Percentiles rank a stretch among this genome's conserved stretches.
phyloP scores from a whole-genome alignment of 345 rosid species.

The Dipteronia dyeriana region DNA sequence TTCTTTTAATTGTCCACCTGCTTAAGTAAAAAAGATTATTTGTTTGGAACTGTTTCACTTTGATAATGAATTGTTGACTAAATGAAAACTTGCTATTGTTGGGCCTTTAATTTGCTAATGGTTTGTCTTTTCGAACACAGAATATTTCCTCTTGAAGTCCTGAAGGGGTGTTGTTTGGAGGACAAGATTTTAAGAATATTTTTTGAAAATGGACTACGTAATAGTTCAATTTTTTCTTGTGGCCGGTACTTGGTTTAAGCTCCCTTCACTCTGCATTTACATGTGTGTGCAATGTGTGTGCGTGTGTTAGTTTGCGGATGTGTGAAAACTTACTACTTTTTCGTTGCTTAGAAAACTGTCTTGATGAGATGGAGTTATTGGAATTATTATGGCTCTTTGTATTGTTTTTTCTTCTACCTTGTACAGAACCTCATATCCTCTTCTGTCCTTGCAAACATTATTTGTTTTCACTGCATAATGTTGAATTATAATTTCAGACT shows the following conservation, averaged over 20 bases:
- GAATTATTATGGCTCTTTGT: background rate
- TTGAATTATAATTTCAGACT: conserved; percentile 39
- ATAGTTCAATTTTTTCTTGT: background rate
- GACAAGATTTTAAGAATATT: background rate
- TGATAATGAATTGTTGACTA: background rate
- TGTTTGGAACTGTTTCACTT: background rate
- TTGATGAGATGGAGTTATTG: background rate
- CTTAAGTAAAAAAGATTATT: background rate
- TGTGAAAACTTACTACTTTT: background rate
- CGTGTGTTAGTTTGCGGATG: background rate
- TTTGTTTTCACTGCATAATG: background rate
- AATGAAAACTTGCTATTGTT: background rate
- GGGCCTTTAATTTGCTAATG: background rate
- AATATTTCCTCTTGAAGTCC: background rate
- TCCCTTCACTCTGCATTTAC: background rate
- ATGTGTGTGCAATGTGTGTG: background rate
- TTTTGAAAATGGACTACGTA: background rate
- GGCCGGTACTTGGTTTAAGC: background rate
- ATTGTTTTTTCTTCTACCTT: background rate
- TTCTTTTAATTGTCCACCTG: background rate
- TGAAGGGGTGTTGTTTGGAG: background rate
- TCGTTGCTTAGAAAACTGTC: background rate
- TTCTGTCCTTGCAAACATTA: background rate
- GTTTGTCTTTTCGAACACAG: background rate
- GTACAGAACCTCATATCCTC: background rate